Base-by-base conservation (phyloP, 805 yeast species). In the Spathaspora gorwiae region DNA sequence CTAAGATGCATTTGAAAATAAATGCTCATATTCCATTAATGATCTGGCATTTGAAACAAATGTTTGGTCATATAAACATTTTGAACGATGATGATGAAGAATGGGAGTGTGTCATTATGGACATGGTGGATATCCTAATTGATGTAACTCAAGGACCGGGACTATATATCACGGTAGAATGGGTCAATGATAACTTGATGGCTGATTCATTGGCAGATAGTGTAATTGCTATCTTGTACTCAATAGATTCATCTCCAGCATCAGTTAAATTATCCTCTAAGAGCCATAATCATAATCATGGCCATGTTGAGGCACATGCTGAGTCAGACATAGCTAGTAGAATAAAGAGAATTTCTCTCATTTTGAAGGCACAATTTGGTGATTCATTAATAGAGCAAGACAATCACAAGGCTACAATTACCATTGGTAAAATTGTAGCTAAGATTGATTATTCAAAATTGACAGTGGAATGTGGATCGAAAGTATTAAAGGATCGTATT, bases 171-270 rank as follows among this genome's bases (percentile, higher is more conserved):
- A 76, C 84, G 0, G 82, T 92, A 11, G 95, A 88, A 62, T 94
- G 99, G 99, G 79, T 81, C 13, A 92, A 95, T 54, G 90, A 90
- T 47, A 72, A 87, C 46, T 55, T 68, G 36, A 80, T 90, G 68
- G 90, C 87, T 49, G 99, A 94, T 57, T 84, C 97, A 0, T 79
- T 94, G 50, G 99, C 99, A 0, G 99, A 94, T 59, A 84, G 96
- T 12, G 86, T 90, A 1, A 79, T 94, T 47, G 97, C 97, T 0
- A 89, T 94, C 34, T 64, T 94, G 30, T 76, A 92, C 65, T 87
- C 96, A 38, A 94, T 92, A 36, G 99, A 94, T 61, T 84, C 96
- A 0, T 83, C 96, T 0, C 97, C 97, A 9, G 95, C 97, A 1
- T 88, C 97, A 6, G 96, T 94, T 27, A 94, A 92, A 60, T 64